A percentile compares a stretch with the other conserved stretches of the same genome.
These are phyloP conservation scores for Talaromyces thailandensis DNA, from an alignment of 495 filamentous ascomycete species.

Conservation along the genomic window DNA sequence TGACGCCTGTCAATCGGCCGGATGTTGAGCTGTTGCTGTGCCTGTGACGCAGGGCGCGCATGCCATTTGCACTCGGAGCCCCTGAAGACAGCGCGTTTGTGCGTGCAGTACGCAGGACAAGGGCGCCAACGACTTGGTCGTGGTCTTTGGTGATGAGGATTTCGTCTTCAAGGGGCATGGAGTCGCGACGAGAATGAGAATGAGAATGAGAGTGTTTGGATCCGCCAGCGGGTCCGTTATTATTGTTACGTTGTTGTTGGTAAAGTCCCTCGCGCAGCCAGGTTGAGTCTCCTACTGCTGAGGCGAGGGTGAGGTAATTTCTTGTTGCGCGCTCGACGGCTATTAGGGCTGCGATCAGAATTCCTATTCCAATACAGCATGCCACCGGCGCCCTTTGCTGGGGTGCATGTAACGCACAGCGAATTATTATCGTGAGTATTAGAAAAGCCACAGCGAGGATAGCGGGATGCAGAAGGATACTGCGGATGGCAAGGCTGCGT, in stretches of 20 bases:
- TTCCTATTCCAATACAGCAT: constrained; percentile 25
- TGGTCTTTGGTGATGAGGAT: constrained; percentile 48
- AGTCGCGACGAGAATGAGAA: constrained; percentile 1
- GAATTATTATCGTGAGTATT: constrained; percentile 28
- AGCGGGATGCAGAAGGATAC: constrained; percentile 44
- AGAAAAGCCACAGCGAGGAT: constrained; percentile 26
- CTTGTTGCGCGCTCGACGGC: constrained; percentile 26
- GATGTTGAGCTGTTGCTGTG: constrained; percentile 6
- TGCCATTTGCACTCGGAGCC: constrained; percentile 1
- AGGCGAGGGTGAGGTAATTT: constrained; percentile 44
- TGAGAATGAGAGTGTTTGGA: constrained; percentile 3
- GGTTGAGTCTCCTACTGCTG: constrained; percentile 36
- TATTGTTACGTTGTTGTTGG: not conserved
- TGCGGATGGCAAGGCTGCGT: constrained; percentile 41
- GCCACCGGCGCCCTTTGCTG: constrained; percentile 11
- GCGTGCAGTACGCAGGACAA: constrained; percentile 36
- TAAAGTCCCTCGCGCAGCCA: constrained; percentile 33
- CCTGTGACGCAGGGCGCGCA: not conserved
- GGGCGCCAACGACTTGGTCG: constrained; percentile 45
- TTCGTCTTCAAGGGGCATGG: constrained; percentile 19
- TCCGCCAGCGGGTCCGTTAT: constrained; percentile 8
- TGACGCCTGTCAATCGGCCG: constrained; percentile 25
- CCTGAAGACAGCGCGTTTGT: constrained; percentile 12
- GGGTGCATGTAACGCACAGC: constrained; percentile 35
- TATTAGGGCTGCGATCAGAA: constrained; percentile 35